Evolutionary conservation across 768 basidiomycete genomes (phyloP), one percentile per base, ranked within the genome.

Genomic region (Pholiota microspora): DNA sequence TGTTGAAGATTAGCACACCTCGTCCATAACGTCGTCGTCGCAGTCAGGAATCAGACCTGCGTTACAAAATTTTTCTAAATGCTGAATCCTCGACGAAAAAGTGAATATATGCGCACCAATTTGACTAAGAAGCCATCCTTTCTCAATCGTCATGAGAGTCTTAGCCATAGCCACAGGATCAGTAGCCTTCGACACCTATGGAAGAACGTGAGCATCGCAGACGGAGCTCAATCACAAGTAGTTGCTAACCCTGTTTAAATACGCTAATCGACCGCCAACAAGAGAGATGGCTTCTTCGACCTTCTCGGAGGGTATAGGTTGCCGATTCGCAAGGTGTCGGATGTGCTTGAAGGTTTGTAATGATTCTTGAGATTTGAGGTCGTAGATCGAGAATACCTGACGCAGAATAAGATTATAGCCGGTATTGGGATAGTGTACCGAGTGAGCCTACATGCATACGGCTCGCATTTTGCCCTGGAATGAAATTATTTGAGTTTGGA

Each of bases 11-110:
- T 29, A 44, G 67, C 74, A 58, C 60, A 89, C 89, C 77, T 93
- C 93, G 68, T 94, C 92, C 92, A 90, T 91, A 54, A 90, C 84
- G 63, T 90, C 88, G 70, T 91, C 89, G 67, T 93, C 91, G 63
- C 83, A 86, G 64, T 91, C 91, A 7, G 82, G 80, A 54, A 94
- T 93, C 45, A 92, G 74, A 2, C 76, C 79, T 81, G 38, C 4
- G 12, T n/a, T 8, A 38, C 25, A 23, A 35, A 35, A 38, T 25
- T 45, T 7, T 4, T 10, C 45, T 15, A 23, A 40, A 28, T 34
- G 36, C 16, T 55, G 40, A 10, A 31, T 18, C 35, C 1, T 36
- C 18, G 2, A 16, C 9, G n/a, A n/a, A 16, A 49, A 29, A 27
- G 35, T 21, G 6, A 7, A 45, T 18, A 45, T 46, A 32, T 29